phyloP scores from a whole-genome alignment of 176 grass and related monocot genomes.

The Eleusine indica region DNA sequence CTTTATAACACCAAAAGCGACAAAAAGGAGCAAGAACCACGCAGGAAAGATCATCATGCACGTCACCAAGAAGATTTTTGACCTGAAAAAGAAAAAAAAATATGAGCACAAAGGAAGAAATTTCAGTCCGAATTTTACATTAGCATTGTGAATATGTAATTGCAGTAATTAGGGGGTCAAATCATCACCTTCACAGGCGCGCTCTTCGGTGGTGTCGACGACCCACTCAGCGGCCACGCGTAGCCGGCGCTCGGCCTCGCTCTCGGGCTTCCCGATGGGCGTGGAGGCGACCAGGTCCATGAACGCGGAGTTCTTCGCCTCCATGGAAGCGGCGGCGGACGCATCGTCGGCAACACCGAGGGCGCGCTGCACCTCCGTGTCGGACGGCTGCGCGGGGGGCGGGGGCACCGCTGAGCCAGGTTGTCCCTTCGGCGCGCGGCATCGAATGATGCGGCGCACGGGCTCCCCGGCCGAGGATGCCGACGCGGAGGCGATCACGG shows the following conservation, averaged over 20 bases:
- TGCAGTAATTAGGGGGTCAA: neutral
- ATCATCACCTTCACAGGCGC: slow-evolving; percentile 53
- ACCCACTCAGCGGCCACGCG: slow-evolving; percentile 83
- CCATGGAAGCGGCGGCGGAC: slow-evolving; percentile 31
- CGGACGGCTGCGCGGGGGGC: slow-evolving; percentile 49
- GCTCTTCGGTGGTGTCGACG: slow-evolving; percentile 62
- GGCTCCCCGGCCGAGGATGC: slow-evolving; percentile 8
- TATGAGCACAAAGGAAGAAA: slow-evolving; percentile 16
- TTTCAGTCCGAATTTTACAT: slow-evolving; percentile 21
- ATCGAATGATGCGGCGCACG: slow-evolving; percentile 30
- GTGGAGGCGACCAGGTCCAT: slow-evolving; percentile 59
- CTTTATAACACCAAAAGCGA: slow-evolving; percentile 74
- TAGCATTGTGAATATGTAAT: neutral
- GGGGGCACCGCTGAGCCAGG: neutral
- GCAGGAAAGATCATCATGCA: slow-evolving; percentile 76
- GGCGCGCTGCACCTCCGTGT: slow-evolving; percentile 72
- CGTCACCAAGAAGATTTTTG: slow-evolving; percentile 65
- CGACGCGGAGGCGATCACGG: slow-evolving; percentile 28
- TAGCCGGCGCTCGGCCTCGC: slow-evolving; percentile 59
- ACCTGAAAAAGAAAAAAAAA: slow-evolving; percentile 50
- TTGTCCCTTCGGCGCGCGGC: neutral
- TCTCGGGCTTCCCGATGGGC: slow-evolving; percentile 70
- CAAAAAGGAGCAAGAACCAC: slow-evolving; percentile 65
- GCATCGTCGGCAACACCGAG: slow-evolving; percentile 57
- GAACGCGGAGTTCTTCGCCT: slow-evolving; percentile 49